Conservation (phyloP, 2,329 filamentous ascomycete species). For the Helminthosporium solani region DNA sequence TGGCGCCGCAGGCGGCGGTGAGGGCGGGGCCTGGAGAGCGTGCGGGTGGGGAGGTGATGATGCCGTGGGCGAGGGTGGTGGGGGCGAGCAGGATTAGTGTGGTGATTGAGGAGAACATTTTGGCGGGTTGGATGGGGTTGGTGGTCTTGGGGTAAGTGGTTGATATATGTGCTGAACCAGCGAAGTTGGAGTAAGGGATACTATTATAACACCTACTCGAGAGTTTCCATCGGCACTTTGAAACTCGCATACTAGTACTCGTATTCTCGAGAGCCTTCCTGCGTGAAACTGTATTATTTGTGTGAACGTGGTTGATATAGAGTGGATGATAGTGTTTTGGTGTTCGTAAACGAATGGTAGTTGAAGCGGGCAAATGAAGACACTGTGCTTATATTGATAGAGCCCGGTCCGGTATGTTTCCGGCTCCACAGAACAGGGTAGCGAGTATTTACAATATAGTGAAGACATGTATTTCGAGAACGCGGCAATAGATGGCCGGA, state of each 20-base stretch:
- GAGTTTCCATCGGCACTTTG: background rate
- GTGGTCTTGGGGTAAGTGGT: background rate
- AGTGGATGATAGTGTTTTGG: background rate
- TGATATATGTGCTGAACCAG: background rate
- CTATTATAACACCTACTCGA: background rate
- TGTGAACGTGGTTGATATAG: background rate
- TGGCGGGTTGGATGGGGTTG: background rate
- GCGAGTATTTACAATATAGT: background rate
- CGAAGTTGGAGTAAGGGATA: background rate
- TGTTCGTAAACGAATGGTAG: background rate
- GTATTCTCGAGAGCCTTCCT: too few relatives aligned
- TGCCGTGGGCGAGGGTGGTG: slow-evolving; percentile 21
- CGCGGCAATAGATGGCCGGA: background rate
- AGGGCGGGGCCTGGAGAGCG: slow-evolving; percentile 19
- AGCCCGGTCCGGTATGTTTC: slow-evolving; percentile 15
- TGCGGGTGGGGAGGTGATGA: slow-evolving; percentile 23
- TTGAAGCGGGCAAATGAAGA: slow-evolving; percentile 12
- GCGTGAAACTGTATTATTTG: too few relatives aligned
- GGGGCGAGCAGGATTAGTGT: slow-evolving; percentile 13
- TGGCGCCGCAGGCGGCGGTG: slow-evolving; percentile 17
- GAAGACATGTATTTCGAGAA: background rate
- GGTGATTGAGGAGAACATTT: slow-evolving; percentile 14
- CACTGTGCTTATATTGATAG: slow-evolving; percentile 13
- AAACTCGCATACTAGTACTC: background rate
- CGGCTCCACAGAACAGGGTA: slow-evolving; percentile 12